These are phyloP conservation scores for Carpinus fangiana DNA, from an alignment of 306 rosid species.

Conservation along the genomic window DNA sequence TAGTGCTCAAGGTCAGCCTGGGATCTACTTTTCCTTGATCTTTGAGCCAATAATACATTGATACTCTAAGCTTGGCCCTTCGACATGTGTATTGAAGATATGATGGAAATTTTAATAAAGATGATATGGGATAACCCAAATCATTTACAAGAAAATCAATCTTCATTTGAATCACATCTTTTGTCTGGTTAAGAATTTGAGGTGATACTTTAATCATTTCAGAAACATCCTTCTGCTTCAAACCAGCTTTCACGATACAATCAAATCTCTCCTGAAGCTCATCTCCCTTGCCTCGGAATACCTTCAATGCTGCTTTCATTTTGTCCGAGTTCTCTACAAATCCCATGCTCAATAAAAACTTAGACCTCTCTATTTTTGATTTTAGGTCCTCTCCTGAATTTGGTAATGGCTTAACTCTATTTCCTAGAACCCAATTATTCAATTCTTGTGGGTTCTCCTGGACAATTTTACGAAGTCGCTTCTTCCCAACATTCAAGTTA, in stretches of 20 bases:
- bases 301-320: conserved; percentile 44
- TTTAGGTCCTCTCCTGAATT: conserved; percentile 19
- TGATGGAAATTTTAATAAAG: conserved; percentile 54
- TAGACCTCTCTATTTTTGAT: conserved; percentile 34
- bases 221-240: conserved; percentile 47
- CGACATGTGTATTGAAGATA: conserved; percentile 45
- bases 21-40: conserved; percentile 42
- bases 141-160: conserved; percentile 53
- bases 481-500: conserved; percentile 64
- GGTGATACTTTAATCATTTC: conserved; percentile 56
- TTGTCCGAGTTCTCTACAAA: conserved; percentile 44
- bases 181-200: conserved; percentile 66
- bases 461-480: conserved; percentile 45
- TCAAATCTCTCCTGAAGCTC: conserved; percentile 83
- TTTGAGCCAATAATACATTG: conserved; percentile 74
- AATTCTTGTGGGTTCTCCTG: conserved; percentile 61
- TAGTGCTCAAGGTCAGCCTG: conserved; percentile 59
- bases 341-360: conserved; percentile 68
- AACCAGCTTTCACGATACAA: conserved; percentile 67
- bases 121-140: conserved; percentile 61
- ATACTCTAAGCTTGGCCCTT: conserved; percentile 61
- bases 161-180: conserved; percentile 48
- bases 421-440: conserved; percentile 63
- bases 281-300: conserved; percentile 68
- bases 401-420: conserved; percentile 41